These are phyloP conservation scores for Quercus variabilis DNA, from an alignment of 306 rosid genomes.

Conservation along the genomic window DNA sequence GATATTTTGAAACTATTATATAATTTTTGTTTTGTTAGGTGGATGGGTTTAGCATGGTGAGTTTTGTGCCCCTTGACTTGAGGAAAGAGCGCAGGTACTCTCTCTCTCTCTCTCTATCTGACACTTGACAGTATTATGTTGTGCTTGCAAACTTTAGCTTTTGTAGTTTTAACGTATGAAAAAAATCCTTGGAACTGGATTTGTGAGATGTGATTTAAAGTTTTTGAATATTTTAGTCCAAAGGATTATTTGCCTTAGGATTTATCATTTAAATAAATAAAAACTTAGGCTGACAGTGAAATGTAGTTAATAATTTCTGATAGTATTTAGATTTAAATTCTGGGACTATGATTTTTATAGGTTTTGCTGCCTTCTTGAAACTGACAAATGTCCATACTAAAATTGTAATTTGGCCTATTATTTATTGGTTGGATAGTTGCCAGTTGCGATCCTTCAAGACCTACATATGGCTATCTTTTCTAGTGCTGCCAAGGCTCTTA, in stretches of 20 bases:
- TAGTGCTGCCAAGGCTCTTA: too few species aligned
- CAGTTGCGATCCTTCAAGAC: too few species aligned
- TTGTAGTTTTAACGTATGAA: not conserved
- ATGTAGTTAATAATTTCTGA: too few species aligned
- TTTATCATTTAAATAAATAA: too few species aligned
- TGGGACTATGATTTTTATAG: not conserved
- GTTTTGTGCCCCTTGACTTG: constrained; percentile 83
- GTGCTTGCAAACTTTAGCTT: not conserved
- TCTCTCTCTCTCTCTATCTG: constrained; percentile 5
- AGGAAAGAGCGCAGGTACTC: constrained; percentile 78
- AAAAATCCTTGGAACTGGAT: not conserved
- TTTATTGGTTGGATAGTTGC: too few species aligned
- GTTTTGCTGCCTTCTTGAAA: not conserved
- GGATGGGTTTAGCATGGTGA: constrained; percentile 65
- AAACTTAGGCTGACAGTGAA: too few species aligned
- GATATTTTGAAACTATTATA: constrained; percentile 3
- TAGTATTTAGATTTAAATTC: not conserved
- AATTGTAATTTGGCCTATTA: too few species aligned
- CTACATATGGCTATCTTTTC: too few species aligned
- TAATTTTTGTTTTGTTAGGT: constrained; percentile 40
- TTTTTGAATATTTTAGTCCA: not conserved
- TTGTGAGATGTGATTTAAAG: not conserved
- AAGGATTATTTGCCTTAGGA: not conserved
- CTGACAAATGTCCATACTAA: too few species aligned
- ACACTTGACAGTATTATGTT: not conserved